Conservation (phyloP, 768 basidiomycete genomes). For the Leccinum subtestaceum region DNA sequence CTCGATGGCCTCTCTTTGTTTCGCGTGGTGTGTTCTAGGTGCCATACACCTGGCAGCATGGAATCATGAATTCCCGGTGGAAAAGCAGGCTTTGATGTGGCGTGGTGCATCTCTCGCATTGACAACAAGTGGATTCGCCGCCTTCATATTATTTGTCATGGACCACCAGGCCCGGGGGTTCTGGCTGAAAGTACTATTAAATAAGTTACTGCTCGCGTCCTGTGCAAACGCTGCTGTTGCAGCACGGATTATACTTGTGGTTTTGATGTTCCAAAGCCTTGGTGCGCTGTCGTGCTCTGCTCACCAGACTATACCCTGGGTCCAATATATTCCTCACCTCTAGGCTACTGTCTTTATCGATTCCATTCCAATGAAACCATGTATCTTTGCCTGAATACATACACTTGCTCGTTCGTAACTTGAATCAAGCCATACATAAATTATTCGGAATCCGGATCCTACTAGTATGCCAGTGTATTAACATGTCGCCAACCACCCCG, state of each 20-base stretch:
- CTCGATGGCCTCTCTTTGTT: too few species aligned
- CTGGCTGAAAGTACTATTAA: too few species aligned
- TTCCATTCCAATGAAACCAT: neutral
- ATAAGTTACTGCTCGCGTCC: too few species aligned
- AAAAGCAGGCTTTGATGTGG: neutral
- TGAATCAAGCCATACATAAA: too few species aligned
- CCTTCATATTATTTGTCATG: too few species aligned
- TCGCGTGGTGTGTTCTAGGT: neutral
- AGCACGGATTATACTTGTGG: neutral
- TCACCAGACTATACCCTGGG: neutral
- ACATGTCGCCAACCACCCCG: too few species aligned
- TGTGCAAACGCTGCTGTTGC: too few species aligned
- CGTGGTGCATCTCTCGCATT: neutral
- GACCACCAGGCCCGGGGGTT: too few species aligned
- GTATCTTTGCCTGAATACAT: neutral
- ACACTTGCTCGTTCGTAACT: conserved; percentile 3
- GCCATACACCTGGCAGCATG: neutral
- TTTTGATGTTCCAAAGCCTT: neutral
- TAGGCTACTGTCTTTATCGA: neutral
- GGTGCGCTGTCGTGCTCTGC: neutral
- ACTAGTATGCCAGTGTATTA: too few species aligned
- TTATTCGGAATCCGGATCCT: too few species aligned
- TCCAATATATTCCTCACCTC: neutral
- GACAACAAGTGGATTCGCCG: neutral
- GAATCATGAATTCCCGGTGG: neutral